Percentiles rank a stretch among this genome's conserved stretches.
phyloP scores from a whole-genome alignment of 345 rosid species.

The Triadica sebifera region DNA sequence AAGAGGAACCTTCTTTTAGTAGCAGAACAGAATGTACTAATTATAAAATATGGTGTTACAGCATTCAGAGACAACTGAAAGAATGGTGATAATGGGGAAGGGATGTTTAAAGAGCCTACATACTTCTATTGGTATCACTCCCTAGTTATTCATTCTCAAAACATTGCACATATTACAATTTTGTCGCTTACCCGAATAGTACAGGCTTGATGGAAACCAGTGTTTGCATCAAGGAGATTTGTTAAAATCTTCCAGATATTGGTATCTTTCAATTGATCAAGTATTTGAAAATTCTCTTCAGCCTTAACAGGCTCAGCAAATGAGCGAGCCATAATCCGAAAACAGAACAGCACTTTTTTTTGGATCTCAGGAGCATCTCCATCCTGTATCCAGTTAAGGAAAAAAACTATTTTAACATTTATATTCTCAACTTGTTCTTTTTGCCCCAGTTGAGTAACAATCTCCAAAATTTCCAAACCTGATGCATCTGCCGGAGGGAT shows the following conservation, averaged over 20 bases:
- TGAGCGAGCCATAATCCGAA: constrained; percentile 82
- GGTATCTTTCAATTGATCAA: constrained; percentile 92
- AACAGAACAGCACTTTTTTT: constrained; percentile 71
- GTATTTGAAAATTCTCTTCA: constrained; percentile 83
- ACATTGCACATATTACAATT: neutral
- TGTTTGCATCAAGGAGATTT: constrained; percentile 66
- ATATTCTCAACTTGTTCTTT: constrained; percentile 13
- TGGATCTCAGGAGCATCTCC: constrained; percentile 80
- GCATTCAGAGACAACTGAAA: too few species aligned
- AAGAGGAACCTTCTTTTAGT: too few species aligned
- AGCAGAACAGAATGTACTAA: too few species aligned
- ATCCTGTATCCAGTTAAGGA: constrained; percentile 51
- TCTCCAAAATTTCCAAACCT: constrained; percentile 49
- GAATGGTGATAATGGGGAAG: neutral
- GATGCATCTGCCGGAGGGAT: constrained; percentile 70
- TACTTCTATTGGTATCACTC: neutral
- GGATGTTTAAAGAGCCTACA: neutral
- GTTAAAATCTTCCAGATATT: constrained; percentile 86
- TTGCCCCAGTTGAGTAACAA: constrained; percentile 11
- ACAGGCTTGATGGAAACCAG: constrained; percentile 57
- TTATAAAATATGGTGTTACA: too few species aligned
- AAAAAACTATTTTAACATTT: constrained; percentile 12
- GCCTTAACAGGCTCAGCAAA: constrained; percentile 81
- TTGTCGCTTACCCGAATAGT: constrained; percentile 58
- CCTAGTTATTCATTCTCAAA: neutral